Percentiles rank a stretch among this genome's conserved stretches.
phyloP scores from a whole-genome alignment of 257 asterid species.

The Gentiana straminea region DNA sequence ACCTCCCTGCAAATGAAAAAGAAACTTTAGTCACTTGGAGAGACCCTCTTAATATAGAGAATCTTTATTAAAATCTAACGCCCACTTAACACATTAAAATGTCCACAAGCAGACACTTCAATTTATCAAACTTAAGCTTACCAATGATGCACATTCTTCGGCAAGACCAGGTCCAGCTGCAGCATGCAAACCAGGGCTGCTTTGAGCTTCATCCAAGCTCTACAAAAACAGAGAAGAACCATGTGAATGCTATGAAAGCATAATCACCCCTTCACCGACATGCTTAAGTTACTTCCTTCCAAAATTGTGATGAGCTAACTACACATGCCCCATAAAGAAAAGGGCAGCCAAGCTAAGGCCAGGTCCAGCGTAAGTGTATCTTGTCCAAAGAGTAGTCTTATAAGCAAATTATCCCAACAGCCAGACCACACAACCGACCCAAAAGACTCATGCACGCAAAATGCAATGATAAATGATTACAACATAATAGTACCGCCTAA shows the following conservation, averaged over 20 bases:
- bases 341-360: not conserved
- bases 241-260: constrained; percentile 9
- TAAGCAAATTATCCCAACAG: no score
- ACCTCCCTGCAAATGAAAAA: constrained; percentile 57
- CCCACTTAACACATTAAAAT: not conserved
- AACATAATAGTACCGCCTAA: no score
- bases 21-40: constrained; percentile 1
- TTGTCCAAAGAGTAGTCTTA: not conserved
- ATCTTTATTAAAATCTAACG: no score
- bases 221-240: constrained; percentile 25
- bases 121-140: constrained; percentile 8
- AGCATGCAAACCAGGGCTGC: constrained; percentile 96
- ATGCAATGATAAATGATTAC: no score
- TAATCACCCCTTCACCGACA: not conserved
- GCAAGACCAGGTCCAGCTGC: constrained; percentile 99
- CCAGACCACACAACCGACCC: not conserved
- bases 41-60: no score
- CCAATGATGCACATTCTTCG: constrained; percentile 54
- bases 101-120: no score
- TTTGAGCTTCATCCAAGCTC: constrained; percentile 97
- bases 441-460: not conserved
- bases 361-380: not conserved
- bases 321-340: no score
- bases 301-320: no score
- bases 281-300: not conserved